Conservation (phyloP, 73 alveolate genomes). For the Tetrahymena elliotti region DNA sequence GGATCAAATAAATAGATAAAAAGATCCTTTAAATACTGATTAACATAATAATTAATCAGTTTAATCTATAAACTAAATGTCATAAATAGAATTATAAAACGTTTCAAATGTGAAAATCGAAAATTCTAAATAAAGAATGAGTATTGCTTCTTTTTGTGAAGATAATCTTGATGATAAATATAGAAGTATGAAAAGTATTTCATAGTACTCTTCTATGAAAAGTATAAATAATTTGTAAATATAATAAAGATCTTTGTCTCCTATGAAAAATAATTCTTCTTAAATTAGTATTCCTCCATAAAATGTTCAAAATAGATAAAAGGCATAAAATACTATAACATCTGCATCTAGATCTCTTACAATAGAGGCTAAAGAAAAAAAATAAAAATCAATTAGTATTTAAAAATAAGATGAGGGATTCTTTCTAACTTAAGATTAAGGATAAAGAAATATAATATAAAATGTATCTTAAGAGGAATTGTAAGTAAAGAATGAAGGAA, state of each 20-base stretch:
- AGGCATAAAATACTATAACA: background rate
- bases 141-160: background rate
- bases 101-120: background rate
- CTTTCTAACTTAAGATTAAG: background rate
- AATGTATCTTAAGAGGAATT: background rate
- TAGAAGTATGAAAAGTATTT: background rate
- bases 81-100: background rate
- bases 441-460: too few relatives aligned
- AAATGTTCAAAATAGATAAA: too few relatives aligned
- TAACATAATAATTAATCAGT: background rate
- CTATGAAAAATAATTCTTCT: background rate
- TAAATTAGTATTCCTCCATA: background rate
- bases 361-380: background rate
- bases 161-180: background rate
- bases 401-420: background rate
- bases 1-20: background rate
- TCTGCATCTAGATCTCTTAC: background rate
- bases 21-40: background rate
- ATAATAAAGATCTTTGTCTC: background rate
- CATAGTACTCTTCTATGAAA: background rate
- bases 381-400: background rate
- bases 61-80: background rate
- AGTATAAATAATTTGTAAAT: background rate
- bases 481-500: background rate
- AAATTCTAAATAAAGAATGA: background rate